phyloP scores from a whole-genome alignment of 1,284 basidiomycete species.

The Trametes versicolor region DNA sequence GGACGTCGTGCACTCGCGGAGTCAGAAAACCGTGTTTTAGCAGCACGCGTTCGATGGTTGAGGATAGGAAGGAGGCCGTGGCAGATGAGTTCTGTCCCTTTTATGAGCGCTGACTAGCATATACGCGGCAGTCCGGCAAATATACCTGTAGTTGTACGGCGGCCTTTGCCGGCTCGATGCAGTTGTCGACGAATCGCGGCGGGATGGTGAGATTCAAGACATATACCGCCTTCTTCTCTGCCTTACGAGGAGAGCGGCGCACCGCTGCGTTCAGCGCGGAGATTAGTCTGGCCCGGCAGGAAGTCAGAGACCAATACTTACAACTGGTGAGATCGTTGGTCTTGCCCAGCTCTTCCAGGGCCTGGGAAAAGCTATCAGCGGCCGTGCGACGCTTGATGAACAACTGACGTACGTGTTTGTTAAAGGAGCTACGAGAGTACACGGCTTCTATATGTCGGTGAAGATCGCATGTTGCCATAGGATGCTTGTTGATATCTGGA shows the following conservation, averaged over 20 bases:
- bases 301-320: constrained; percentile 41
- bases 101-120: not conserved
- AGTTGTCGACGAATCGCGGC: constrained; percentile 74
- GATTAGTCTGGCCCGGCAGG: not conserved
- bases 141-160: constrained; percentile 74
- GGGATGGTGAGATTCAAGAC: constrained; percentile 80
- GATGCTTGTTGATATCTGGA: constrained; percentile 86
- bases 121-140: constrained; percentile 5
- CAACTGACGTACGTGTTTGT: constrained; percentile 62
- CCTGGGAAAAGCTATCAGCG: constrained; percentile 49
- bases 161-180: constrained; percentile 80
- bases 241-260: constrained; percentile 78
- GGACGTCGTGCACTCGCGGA: not conserved
- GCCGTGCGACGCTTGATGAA: not conserved
- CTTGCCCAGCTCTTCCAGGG: constrained; percentile 69
- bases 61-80: constrained; percentile 64
- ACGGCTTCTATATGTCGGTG: constrained; percentile 72
- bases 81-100: constrained; percentile 58
- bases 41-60: constrained; percentile 73
- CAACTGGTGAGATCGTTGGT: constrained; percentile 54
- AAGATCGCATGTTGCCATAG: constrained; percentile 72
- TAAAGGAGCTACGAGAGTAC: constrained; percentile 77
- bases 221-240: constrained; percentile 82
- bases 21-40: constrained; percentile 68
- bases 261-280: constrained; percentile 46